Evolutionary conservation across 2,329 filamentous ascomycete species (phyloP).

Genomic region (Parastagonospora avenae): DNA sequence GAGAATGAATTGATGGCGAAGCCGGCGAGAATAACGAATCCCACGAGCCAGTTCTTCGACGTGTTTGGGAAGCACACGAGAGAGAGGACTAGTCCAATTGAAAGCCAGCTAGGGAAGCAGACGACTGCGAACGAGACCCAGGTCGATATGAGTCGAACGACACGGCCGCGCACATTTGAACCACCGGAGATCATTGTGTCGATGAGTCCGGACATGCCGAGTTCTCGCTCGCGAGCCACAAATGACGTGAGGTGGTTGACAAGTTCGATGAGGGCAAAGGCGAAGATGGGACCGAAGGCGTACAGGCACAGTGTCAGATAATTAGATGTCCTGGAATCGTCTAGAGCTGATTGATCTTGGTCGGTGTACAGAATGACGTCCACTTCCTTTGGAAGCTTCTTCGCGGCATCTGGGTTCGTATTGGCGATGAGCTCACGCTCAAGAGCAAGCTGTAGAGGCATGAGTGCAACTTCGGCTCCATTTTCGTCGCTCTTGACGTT

Average conservation of each 20-base stretch:
- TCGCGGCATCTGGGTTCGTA: constrained; percentile 21
- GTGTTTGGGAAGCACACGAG: constrained; percentile 24
- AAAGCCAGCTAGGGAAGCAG: constrained; percentile 31
- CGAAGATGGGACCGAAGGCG: constrained; percentile 28
- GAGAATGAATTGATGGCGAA: constrained; percentile 27
- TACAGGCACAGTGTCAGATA: constrained; percentile 14
- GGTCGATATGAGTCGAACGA: constrained; percentile 25
- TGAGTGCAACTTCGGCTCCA: constrained; percentile 16
- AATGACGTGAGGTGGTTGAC: constrained; percentile 34
- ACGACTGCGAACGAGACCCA: constrained; percentile 34
- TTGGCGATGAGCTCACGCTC: constrained; percentile 50
- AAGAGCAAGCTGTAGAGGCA: constrained; percentile 31
- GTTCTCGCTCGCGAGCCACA: constrained; percentile 28
- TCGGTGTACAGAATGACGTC: constrained; percentile 22
- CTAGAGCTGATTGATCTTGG: constrained; percentile 14
- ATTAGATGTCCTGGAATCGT: constrained; percentile 15
- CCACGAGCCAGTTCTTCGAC: constrained; percentile 19
- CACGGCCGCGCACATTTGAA: constrained; percentile 18
- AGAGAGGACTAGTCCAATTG: constrained; percentile 24
- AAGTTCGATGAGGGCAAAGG: constrained; percentile 24
- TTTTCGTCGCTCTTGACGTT: constrained; percentile 23
- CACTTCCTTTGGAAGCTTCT: constrained; percentile 7
- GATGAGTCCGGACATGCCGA: constrained; percentile 33
- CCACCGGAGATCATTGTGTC: constrained; percentile 34
- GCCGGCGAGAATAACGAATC: constrained; percentile 28